phyloP scores from a whole-genome alignment of 148 eudicot genomes.

The Pouteria glomerata region DNA sequence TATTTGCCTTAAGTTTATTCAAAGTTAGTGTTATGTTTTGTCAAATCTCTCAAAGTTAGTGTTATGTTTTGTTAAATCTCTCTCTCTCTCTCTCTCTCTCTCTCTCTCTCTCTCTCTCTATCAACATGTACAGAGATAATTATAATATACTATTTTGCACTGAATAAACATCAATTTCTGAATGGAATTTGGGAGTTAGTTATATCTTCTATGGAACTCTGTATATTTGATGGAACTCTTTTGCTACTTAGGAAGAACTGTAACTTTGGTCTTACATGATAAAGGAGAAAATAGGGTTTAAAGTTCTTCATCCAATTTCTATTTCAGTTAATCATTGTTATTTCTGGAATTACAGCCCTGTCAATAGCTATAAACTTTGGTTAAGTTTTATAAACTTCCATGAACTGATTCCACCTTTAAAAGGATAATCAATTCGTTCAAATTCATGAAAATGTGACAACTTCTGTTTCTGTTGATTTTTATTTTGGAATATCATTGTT shows the following conservation, averaged over 20 bases:
- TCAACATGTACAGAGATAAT: background rate
- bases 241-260: background rate
- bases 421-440: background rate
- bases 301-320: background rate
- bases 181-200: background rate
- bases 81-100: constrained; percentile 3
- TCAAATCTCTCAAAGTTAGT: constrained; percentile 3
- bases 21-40: background rate
- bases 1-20: no score
- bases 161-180: background rate
- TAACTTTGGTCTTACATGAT: background rate
- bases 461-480: background rate
- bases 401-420: no score
- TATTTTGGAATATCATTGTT: background rate
- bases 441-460: background rate
- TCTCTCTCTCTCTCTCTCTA: background rate
- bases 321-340: background rate
- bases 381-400: background rate
- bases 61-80: background rate
- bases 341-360: constrained; percentile 3
- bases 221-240: background rate
- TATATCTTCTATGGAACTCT: background rate
- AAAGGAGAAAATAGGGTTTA: background rate
- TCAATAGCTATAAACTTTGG: background rate
- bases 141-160: background rate